Evolutionary conservation across 495 filamentous ascomycete species (phyloP).

Genomic region (Penicillium bialowiezense): DNA sequence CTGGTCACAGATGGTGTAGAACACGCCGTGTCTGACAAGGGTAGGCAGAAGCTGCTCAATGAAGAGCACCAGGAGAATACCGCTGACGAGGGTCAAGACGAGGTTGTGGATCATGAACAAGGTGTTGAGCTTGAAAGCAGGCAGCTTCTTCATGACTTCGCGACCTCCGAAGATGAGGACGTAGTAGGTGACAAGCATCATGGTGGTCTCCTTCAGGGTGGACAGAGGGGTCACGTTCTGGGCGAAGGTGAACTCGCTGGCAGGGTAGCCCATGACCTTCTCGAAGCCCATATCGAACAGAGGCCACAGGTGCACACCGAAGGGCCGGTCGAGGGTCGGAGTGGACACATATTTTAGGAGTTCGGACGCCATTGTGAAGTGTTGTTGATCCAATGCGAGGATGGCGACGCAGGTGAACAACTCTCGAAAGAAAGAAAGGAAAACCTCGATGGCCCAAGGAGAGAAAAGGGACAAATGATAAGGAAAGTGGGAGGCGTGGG

Average conservation of each 20-base stretch:
- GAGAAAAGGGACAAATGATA: slow-evolving; percentile 22
- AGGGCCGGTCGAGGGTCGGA: slow-evolving; percentile 86
- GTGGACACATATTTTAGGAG: slow-evolving; percentile 62
- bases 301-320: slow-evolving; percentile 90
- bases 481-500: slow-evolving; percentile 21
- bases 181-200: slow-evolving; percentile 62
- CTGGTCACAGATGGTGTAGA: slow-evolving; percentile 63
- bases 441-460: slow-evolving; percentile 4
- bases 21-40: slow-evolving; percentile 55
- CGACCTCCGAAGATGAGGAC: slow-evolving; percentile 64
- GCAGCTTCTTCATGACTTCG: slow-evolving; percentile 61
- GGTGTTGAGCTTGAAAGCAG: slow-evolving; percentile 58
- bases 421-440: neutral
- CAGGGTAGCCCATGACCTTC: slow-evolving; percentile 62
- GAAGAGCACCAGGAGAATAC: slow-evolving; percentile 59
- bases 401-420: neutral
- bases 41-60: slow-evolving; percentile 63
- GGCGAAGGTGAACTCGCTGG: slow-evolving; percentile 59
- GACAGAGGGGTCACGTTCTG: slow-evolving; percentile 58
- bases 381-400: neutral
- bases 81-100: slow-evolving; percentile 60
- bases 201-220: slow-evolving; percentile 54
- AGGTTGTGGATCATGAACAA: slow-evolving; percentile 73
- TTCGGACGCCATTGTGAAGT: slow-evolving; percentile 44
- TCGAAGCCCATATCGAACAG: slow-evolving; percentile 85